A percentile compares a stretch with the other conserved stretches of the same genome.
These are phyloP conservation scores for Nigrospora oryzae DNA, from an alignment of 2,329 filamentous ascomycete genomes.

Conservation along the genomic window DNA sequence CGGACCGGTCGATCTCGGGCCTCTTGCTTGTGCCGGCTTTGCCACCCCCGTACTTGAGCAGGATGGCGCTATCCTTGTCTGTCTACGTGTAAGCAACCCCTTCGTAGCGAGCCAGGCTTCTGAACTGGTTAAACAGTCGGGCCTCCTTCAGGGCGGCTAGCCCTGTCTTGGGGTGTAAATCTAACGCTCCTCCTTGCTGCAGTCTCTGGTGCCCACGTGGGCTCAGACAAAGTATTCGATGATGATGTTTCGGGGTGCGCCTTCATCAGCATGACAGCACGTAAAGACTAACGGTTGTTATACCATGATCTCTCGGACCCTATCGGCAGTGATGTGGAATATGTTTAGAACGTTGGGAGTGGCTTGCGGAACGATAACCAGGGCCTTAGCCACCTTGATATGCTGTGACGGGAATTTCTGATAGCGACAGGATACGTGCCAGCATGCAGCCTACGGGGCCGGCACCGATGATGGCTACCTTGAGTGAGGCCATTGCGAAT, in stretches of 20 bases:
- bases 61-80: constrained; percentile 26
- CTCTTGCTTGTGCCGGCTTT: constrained; percentile 24
- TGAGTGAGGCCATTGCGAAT: constrained; percentile 6
- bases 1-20: constrained; percentile 44
- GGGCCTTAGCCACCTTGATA: constrained; percentile 39
- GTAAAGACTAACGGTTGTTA: too few species aligned
- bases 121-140: constrained; percentile 39
- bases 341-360: too few species aligned
- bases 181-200: constrained; percentile 42
- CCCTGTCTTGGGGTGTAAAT: constrained; percentile 42
- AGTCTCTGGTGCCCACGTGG: too few species aligned
- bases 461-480: constrained; percentile 39
- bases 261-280: too few species aligned
- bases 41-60: constrained; percentile 17
- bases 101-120: constrained; percentile 40
- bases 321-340: too few species aligned
- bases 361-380: constrained; percentile 24
- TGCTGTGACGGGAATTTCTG: constrained; percentile 35
- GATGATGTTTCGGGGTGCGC: too few species aligned
- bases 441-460: constrained; percentile 41
- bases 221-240: too few species aligned
- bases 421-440: constrained; percentile 40
- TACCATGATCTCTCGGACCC: too few species aligned
- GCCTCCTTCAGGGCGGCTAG: constrained; percentile 42
- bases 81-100: constrained; percentile 39